Conservation (phyloP, 768 basidiomycete species). For the Podaxis mareebaensis region DNA sequence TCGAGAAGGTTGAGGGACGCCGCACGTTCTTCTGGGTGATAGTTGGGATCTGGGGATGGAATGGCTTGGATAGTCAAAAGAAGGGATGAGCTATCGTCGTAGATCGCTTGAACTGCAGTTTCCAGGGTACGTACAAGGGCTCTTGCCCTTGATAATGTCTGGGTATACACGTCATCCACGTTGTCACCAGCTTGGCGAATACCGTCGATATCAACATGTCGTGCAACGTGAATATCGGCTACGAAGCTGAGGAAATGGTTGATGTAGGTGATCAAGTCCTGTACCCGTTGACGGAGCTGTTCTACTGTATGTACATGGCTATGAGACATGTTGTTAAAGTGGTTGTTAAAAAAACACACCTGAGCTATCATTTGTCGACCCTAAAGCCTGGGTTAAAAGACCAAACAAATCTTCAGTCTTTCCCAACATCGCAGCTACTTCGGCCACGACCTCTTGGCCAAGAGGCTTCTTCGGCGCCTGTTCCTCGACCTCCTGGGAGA, state of each 20-base stretch:
- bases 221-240: slow-evolving; percentile 75
- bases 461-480: slow-evolving; percentile 49
- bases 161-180: slow-evolving; percentile 53
- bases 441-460: slow-evolving; percentile 51
- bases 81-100: slow-evolving; percentile 67
- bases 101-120: slow-evolving; percentile 66
- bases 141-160: slow-evolving; percentile 71
- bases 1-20: slow-evolving; percentile 48
- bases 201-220: slow-evolving; percentile 82
- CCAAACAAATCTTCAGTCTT: slow-evolving; percentile 54
- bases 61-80: slow-evolving; percentile 59
- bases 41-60: slow-evolving; percentile 36
- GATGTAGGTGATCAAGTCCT: slow-evolving; percentile 54
- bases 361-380: slow-evolving; percentile 34
- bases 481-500: slow-evolving; percentile 51
- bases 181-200: slow-evolving; percentile 50
- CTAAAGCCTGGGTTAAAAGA: slow-evolving; percentile 34
- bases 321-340: background rate
- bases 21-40: slow-evolving; percentile 32
- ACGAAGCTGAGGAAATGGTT: slow-evolving; percentile 59
- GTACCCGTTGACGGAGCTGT: slow-evolving; percentile 43
- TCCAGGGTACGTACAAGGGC: slow-evolving; percentile 71
- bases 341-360: slow-evolving; percentile 30
- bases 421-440: slow-evolving; percentile 48
- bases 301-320: slow-evolving; percentile 30